These are phyloP conservation scores for Macadamia tetraphylla DNA, from an alignment of 164 flowering plant genomes.

Conservation along the genomic window DNA sequence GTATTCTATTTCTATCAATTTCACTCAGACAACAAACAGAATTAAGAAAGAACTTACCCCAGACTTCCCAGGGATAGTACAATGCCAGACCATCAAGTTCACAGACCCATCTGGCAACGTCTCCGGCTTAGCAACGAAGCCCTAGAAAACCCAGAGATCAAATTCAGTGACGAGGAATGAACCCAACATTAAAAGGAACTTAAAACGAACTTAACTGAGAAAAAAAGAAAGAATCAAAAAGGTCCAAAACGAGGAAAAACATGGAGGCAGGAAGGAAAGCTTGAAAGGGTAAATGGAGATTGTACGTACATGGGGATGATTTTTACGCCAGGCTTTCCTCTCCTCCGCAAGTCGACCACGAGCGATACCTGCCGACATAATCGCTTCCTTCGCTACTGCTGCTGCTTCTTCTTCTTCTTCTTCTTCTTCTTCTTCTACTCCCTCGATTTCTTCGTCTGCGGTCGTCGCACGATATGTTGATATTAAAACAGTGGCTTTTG, in stretches of 20 bases:
- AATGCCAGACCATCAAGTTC: slow-evolving; percentile 82
- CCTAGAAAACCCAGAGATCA: slow-evolving; percentile 30
- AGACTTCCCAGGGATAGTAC: slow-evolving; percentile 78
- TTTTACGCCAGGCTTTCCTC: slow-evolving; percentile 81
- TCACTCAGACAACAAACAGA: neutral
- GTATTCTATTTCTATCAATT: neutral
- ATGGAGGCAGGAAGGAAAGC: neutral
- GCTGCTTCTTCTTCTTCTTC: neutral
- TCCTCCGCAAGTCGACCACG: slow-evolving; percentile 79
- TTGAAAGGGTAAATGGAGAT: too few species aligned
- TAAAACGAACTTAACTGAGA: too few species aligned
- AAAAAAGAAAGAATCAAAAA: neutral
- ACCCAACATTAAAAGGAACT: neutral
- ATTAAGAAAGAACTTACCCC: slow-evolving; percentile 36
- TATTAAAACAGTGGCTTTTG: too few species aligned
- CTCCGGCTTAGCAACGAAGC: slow-evolving; percentile 86
- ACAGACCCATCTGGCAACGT: slow-evolving; percentile 64
- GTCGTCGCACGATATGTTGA: too few species aligned
- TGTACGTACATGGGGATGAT: slow-evolving; percentile 66
- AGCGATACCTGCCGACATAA: slow-evolving; percentile 79
- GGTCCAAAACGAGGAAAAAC: neutral
- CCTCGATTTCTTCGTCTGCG: too few species aligned
- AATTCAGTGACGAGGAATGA: neutral
- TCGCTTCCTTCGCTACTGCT: slow-evolving; percentile 4
- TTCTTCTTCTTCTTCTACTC: too few species aligned